Evolutionary conservation across 192 early-diverging fungal species (phyloP), one percentile per base, ranked within the genome.

Genomic region (Coemansia sp.): DNA sequence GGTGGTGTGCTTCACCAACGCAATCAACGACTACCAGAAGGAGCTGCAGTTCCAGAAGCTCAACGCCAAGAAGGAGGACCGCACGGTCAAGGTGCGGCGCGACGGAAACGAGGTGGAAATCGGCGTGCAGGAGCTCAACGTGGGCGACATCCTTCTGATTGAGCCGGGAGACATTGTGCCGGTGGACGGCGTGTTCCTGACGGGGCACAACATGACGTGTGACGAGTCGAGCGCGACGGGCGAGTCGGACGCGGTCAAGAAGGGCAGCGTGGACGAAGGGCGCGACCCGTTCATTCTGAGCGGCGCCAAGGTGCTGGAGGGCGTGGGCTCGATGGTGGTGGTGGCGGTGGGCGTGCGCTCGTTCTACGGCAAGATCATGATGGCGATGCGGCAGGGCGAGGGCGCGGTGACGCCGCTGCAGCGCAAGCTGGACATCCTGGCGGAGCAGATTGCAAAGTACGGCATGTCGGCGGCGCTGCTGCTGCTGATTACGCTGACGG

Each of bases 151-250:
- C 49, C 60, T 90, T 62, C 52, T 83, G 15, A 70, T 99, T 38
- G 87, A 90, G 52, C 88, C 90, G 5, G 96, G 96, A 52, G 95
- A 96, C 69, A 85, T 97, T 14, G 59, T 96, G n/a, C 87, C 93
- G 7, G 93, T 92, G n/a, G 95, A 98, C 62, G 94, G 91, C 58
- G 67, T 97, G 43, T 83, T 86, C 42, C 58, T 96, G 38, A 67
- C 71, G 43, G 88, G 85, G 11, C 88, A 88, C 72, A 90, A 92
- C 78, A 67, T 95, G 42, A 78, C 77, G 19, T 85, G 84, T 55
- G 95, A 98, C 75, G 95, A 98, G 67, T 87, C 85, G 29, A 84
- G 90, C 38, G 84, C 88, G 7, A 98, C 95, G 3, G 95, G 95
- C 47, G 95, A 98, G 75, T 87, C 91, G 1, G 82, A 91, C 44